A percentile compares a stretch with the other conserved stretches of the same genome.
phyloP scores from a whole-genome alignment of 768 basidiomycete species.

The Leccinellum rugosiceps region DNA sequence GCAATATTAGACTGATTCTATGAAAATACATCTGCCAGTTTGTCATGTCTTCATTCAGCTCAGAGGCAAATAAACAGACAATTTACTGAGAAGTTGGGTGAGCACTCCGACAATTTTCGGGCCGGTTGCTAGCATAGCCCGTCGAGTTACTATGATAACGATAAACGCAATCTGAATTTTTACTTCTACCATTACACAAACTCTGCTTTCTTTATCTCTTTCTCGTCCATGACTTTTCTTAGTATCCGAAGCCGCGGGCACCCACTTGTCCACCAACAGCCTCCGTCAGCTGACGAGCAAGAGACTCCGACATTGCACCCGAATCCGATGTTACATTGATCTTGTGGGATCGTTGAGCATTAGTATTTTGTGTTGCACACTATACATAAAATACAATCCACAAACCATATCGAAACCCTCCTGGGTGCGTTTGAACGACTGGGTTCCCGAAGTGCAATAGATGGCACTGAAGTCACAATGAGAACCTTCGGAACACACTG shows the following conservation, averaged over 20 bases:
- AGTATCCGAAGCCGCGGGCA: constrained; percentile 10
- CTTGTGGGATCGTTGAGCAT: constrained; percentile 24
- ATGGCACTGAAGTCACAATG: constrained; percentile 38
- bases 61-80: too few species aligned
- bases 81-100: not conserved
- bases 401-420: constrained; percentile 54
- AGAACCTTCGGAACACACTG: not conserved
- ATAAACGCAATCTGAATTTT: not conserved
- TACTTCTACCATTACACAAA: not conserved
- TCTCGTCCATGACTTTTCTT: not conserved
- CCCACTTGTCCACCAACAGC: constrained; percentile 17
- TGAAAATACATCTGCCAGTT: not conserved
- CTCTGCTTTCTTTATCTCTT: not conserved
- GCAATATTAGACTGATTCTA: not conserved
- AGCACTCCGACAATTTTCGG: not conserved
- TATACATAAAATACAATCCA: constrained; percentile 5
- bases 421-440: constrained; percentile 40
- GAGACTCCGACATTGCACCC: constrained; percentile 41
- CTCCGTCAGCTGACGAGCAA: constrained; percentile 20
- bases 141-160: not conserved
- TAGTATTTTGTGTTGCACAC: not conserved
- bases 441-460: constrained; percentile 44
- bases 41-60: too few species aligned
- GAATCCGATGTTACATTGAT: constrained; percentile 48
- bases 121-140: not conserved